Evolutionary conservation across 331 rosid species (phyloP), one percentile per base, ranked within the genome.

Genomic region (Malus hybrid): DNA sequence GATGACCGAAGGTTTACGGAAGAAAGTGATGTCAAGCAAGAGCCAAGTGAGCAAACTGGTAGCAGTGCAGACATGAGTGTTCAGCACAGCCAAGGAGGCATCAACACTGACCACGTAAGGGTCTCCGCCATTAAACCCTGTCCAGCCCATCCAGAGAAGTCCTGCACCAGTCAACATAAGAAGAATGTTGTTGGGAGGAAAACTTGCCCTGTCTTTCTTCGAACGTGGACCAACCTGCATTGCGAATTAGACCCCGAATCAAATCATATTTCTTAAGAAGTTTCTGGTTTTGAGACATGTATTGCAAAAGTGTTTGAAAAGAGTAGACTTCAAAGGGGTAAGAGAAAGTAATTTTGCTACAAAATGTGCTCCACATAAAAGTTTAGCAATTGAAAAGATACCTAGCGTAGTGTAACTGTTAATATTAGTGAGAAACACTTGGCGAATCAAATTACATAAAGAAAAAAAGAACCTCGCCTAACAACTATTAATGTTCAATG

Each of bases 111-210:
- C 83, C n/a, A 52, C 76, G 3, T 63, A 75, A 55, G 83, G 83
- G 53, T 70, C 83, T n/a, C 83, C 83, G 36, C 83, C 80, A 76
- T 80, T 80, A 62, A 80, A 80, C 10, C 83, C 83, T 5, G 80
- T 63, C 83, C 83, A 80, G 24, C 83, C 83, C 83, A 80, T 80
- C 83, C 83, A 80, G 63, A 80, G 67, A 42, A 80, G 58, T 33
- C 83, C 83, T 9, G 83, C 83, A 19, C 80, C 83, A 9, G 83
- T 73, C 63, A 80, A 55, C 83, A 80, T 80, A 18, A 80, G 83
- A n/a, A 80, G 80, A n/a, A 80, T 53, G 80, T 80, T 80, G 72
- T 80, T 80, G 36, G 83, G 83, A n/a, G 83, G 80, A 50, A 80
- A 80, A 26, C 83, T 75, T 56, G 55, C 83, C 76, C 83, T 63